Evolutionary conservation across 257 asterid species (phyloP).

Genomic region (Catharanthus roseus): DNA sequence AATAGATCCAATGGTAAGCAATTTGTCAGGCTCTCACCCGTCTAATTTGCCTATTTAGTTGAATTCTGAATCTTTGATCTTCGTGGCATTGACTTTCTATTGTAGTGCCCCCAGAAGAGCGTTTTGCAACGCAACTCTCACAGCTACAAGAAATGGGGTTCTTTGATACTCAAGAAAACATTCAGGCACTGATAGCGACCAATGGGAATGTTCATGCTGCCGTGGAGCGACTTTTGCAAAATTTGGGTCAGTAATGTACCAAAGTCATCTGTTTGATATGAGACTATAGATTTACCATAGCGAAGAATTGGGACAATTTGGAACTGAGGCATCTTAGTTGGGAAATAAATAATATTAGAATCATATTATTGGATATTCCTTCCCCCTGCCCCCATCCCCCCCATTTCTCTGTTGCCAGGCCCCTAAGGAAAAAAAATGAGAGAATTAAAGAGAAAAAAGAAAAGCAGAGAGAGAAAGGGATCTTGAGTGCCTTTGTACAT

Average conservation of each 20-base stretch:
- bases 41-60: not conserved
- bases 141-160: conserved; percentile 53
- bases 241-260: conserved; percentile 28
- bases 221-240: conserved; percentile 44
- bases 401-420: conserved; percentile 16
- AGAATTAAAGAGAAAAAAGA: conserved; percentile 1
- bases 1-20: conserved; percentile 33
- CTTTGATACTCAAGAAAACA: conserved; percentile 46
- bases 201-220: conserved; percentile 57
- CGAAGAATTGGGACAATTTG: conserved; percentile 9
- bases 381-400: conserved; percentile 5
- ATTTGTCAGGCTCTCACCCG: not conserved
- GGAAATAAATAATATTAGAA: conserved; percentile 17
- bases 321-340: conserved; percentile 19
- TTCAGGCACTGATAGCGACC: conserved; percentile 38
- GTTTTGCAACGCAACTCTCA: conserved; percentile 37
- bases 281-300: conserved; percentile 15
- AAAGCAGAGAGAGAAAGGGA: not conserved
- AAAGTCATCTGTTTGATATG: conserved; percentile 9
- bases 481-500: conserved; percentile 27
- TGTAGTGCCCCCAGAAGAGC: conserved; percentile 49
- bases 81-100: not conserved
- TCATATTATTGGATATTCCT: conserved; percentile 17
- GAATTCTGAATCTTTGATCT: not conserved
- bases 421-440: conserved; percentile 8